Conservation (phyloP, 257 asterid genomes). For the Forsythia viridissima region DNA sequence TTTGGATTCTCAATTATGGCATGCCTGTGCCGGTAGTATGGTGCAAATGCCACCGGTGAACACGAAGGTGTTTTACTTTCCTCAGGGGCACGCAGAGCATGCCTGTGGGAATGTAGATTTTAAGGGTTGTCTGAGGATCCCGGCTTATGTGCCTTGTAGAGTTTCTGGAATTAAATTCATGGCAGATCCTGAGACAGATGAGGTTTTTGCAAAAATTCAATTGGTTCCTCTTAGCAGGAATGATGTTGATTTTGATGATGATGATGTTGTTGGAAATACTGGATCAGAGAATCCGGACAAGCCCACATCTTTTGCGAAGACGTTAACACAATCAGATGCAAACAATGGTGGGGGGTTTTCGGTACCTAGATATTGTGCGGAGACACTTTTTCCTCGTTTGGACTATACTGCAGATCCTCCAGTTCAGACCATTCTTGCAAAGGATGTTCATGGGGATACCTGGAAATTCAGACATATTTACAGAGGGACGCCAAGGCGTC, state of each 20-base stretch:
- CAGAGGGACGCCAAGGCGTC: slow-evolving; percentile 94
- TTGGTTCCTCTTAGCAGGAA: slow-evolving; percentile 40
- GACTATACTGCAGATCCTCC: slow-evolving; percentile 63
- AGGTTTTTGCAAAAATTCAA: slow-evolving; percentile 51
- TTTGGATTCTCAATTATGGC: slow-evolving; percentile 94
- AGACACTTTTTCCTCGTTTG: slow-evolving; percentile 61
- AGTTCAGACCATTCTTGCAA: slow-evolving; percentile 65
- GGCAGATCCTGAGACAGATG: slow-evolving; percentile 90
- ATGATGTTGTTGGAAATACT: slow-evolving; percentile 29
- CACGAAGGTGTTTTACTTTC: slow-evolving; percentile 78
- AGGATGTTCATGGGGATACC: slow-evolving; percentile 89
- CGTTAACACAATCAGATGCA: slow-evolving; percentile 66
- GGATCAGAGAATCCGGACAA: slow-evolving; percentile 48
- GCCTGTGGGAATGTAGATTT: slow-evolving; percentile 64
- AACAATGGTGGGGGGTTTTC: slow-evolving; percentile 72
- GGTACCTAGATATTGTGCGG: slow-evolving; percentile 72
- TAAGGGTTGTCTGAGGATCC: slow-evolving; percentile 45
- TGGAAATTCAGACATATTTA: slow-evolving; percentile 96
- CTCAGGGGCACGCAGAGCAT: slow-evolving; percentile 95
- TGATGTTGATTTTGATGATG: slow-evolving; percentile 41
- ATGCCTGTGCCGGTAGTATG: slow-evolving; percentile 98
- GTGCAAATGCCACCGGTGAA: slow-evolving; percentile 74
- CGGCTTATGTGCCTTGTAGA: slow-evolving; percentile 56
- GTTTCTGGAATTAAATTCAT: slow-evolving; percentile 60
- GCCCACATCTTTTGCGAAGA: slow-evolving; percentile 58